phyloP scores from a whole-genome alignment of 441 rosid genomes.

The Daphne laureola region DNA sequence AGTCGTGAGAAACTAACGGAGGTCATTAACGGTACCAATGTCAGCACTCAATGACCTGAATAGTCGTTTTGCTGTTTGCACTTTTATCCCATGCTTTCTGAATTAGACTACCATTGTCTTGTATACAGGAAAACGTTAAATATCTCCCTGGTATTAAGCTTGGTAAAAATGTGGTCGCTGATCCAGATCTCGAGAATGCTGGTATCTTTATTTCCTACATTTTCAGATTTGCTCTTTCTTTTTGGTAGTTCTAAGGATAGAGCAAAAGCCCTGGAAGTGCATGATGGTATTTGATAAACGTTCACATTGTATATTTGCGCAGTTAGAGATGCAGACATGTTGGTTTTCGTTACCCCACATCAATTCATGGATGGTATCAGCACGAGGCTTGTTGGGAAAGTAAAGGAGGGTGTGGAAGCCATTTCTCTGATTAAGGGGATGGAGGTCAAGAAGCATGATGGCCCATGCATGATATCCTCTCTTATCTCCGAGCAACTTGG shows the following conservation, averaged over 20 bases:
- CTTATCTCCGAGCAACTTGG: slow-evolving; percentile 70
- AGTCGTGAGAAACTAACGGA: slow-evolving; percentile 87
- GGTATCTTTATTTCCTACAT: slow-evolving; percentile 34
- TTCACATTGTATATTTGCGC: slow-evolving; percentile 17
- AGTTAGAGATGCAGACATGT: slow-evolving; percentile 84
- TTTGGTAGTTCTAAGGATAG: background rate
- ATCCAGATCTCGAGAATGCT: slow-evolving; percentile 77
- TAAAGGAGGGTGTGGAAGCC: slow-evolving; percentile 58
- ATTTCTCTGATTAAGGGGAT: slow-evolving; percentile 93
- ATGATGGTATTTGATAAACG: background rate
- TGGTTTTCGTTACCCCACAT: slow-evolving; percentile 94
- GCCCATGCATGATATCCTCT: slow-evolving; percentile 90
- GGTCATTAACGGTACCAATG: slow-evolving; percentile 81
- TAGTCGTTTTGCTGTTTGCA: slow-evolving; percentile 1
- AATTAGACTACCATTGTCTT: slow-evolving; percentile 3
- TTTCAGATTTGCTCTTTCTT: background rate
- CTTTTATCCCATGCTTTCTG: background rate
- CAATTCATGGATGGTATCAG: slow-evolving; percentile 92
- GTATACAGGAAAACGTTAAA: slow-evolving; percentile 69
- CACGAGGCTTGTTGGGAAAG: slow-evolving; percentile 67
- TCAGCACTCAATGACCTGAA: slow-evolving; percentile 20
- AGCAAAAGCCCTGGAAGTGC: background rate
- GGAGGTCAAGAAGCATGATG: slow-evolving; percentile 95
- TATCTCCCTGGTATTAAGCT: slow-evolving; percentile 90
- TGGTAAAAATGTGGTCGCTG: slow-evolving; percentile 80